Conservation (phyloP, 2,329 filamentous ascomycete genomes). For the Zymoseptoria ardabiliae region DNA sequence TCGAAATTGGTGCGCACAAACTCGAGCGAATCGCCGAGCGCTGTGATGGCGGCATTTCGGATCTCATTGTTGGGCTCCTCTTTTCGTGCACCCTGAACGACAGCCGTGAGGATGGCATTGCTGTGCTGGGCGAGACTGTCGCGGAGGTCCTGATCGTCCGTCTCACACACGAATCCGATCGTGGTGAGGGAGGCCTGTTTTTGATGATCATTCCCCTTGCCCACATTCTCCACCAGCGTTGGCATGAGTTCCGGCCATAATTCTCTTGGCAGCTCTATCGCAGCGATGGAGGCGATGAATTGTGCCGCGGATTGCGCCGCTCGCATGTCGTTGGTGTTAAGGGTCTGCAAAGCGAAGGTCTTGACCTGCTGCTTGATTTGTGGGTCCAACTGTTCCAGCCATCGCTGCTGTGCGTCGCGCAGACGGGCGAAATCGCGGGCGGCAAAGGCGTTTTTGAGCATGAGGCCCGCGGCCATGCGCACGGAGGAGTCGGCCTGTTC, state of each 20-base stretch:
- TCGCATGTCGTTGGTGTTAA: conserved; percentile 69
- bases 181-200: conserved; percentile 92
- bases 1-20: conserved; percentile 98
- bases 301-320: conserved; percentile 87
- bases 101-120: conserved; percentile 94
- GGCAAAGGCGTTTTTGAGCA: conserved; percentile 96
- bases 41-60: conserved; percentile 83
- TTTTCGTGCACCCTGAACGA: conserved; percentile 94
- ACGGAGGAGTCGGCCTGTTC: conserved; percentile 76
- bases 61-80: conserved; percentile 91
- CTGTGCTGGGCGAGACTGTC: conserved; percentile 77
- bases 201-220: conserved; percentile 73
- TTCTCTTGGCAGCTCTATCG: conserved; percentile 85
- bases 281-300: conserved; percentile 88
- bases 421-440: conserved; percentile 82
- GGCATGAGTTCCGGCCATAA: conserved; percentile 93
- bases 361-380: conserved; percentile 84
- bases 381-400: conserved; percentile 73
- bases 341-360: conserved; percentile 78
- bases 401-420: conserved; percentile 87
- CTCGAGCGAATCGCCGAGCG: conserved; percentile 91
- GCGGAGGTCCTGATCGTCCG: conserved; percentile 79
- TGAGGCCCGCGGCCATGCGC: conserved; percentile 88
- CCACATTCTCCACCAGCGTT: conserved; percentile 84
- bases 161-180: conserved; percentile 99